Evolutionary conservation across 306 rosid genomes (phyloP).

Genomic region (Vigna nakashimae): DNA sequence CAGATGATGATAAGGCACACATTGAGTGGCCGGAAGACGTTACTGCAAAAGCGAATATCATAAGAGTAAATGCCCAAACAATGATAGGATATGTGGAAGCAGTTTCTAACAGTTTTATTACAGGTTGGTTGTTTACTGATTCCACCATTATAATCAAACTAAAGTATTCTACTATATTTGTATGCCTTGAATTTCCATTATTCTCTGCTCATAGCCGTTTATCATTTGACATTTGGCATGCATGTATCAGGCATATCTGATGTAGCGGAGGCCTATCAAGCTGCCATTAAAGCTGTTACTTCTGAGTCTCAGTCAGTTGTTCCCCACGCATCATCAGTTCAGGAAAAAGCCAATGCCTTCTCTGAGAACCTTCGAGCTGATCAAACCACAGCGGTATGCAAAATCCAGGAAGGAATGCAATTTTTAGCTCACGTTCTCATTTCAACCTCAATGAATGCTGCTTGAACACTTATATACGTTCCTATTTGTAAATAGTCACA

Average conservation of each 20-base stretch:
- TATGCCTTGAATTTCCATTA: neutral
- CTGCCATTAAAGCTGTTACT: conserved; percentile 74
- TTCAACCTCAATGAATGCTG: conserved; percentile 78
- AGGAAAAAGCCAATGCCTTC: conserved; percentile 73
- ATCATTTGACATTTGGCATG: conserved; percentile 22
- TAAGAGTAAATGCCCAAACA: conserved; percentile 79
- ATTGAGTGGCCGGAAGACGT: conserved; percentile 95
- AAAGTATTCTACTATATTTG: neutral
- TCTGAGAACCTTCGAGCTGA: conserved; percentile 71
- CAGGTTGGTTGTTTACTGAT: conserved; percentile 61
- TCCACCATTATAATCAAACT: neutral
- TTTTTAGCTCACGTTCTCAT: conserved; percentile 77
- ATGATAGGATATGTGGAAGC: conserved; percentile 86
- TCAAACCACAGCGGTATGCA: conserved; percentile 73
- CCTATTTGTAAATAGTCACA: conserved; percentile 43
- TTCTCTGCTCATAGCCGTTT: neutral
- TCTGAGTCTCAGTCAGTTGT: conserved; percentile 64
- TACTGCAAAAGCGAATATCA: conserved; percentile 80
- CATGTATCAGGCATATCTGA: conserved; percentile 80
- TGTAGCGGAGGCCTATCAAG: conserved; percentile 81
- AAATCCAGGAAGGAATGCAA: conserved; percentile 88
- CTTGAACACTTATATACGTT: conserved; percentile 47
- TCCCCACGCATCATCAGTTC: conserved; percentile 62
- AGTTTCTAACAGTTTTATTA: conserved; percentile 83
- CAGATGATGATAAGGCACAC: conserved; percentile 52